A percentile compares a stretch with the other conserved stretches of the same genome.
Conservation (phyloP, 768 basidiomycete genomes). For the Macrolepiota fuliginosa region DNA sequence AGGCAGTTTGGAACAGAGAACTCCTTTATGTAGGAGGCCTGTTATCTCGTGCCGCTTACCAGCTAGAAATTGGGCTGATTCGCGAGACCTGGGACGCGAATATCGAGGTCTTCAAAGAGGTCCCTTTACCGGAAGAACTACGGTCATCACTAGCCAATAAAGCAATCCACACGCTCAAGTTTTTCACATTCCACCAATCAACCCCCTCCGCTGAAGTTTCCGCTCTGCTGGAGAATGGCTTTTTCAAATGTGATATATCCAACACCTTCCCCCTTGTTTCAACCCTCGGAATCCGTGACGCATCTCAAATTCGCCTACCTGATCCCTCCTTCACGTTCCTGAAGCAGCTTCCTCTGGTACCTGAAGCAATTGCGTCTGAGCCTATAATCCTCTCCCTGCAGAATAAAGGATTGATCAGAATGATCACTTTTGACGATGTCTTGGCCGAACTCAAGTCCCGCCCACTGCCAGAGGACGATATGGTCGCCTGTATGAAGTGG, state of each 20-base stretch:
- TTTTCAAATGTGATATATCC: slow-evolving; percentile 62
- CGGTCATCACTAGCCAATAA: slow-evolving; percentile 52
- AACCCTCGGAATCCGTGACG: slow-evolving; percentile 65
- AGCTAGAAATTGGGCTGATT: slow-evolving; percentile 69
- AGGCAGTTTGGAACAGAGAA: slow-evolving; percentile 85
- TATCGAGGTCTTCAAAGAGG: slow-evolving; percentile 25
- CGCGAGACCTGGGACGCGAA: slow-evolving; percentile 58
- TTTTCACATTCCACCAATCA: slow-evolving; percentile 87
- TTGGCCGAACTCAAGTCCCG: slow-evolving; percentile 69
- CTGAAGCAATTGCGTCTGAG: slow-evolving; percentile 52
- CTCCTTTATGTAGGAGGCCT: slow-evolving; percentile 83
- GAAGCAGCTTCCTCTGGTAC: slow-evolving; percentile 72
- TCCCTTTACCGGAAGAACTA: slow-evolving; percentile 36
- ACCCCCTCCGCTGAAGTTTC: slow-evolving; percentile 86
- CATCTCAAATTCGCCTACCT: slow-evolving; percentile 68
- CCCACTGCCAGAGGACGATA: slow-evolving; percentile 70
- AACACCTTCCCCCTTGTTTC: slow-evolving; percentile 70
- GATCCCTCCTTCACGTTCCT: slow-evolving; percentile 76
- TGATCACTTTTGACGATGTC: slow-evolving; percentile 82
- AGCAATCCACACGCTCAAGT: slow-evolving; percentile 77
- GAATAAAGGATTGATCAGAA: slow-evolving; percentile 60
- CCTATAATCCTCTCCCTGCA: slow-evolving; percentile 68
- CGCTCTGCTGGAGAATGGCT: slow-evolving; percentile 64
- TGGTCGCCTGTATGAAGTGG: slow-evolving; percentile 85
- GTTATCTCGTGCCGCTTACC: slow-evolving; percentile 79